Conservation (phyloP, 2,329 filamentous ascomycete species). For the Claviceps citrina region DNA sequence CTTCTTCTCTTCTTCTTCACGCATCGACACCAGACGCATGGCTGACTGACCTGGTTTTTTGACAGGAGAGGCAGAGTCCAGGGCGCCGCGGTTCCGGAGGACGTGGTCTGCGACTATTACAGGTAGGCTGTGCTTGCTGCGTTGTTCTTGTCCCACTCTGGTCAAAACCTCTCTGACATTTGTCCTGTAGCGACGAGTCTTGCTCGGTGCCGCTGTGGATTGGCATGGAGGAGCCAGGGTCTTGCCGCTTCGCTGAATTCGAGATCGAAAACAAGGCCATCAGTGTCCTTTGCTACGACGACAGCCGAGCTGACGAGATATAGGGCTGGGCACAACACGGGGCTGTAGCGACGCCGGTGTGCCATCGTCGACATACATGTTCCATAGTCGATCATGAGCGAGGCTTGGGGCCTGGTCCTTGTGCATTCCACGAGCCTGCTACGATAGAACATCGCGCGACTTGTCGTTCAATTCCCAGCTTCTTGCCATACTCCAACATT, state of each 20-base stretch:
- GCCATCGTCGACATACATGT: too few species aligned
- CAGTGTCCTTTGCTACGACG: constrained; percentile 4
- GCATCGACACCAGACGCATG: not conserved
- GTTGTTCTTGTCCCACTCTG: not conserved
- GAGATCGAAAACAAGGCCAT: constrained; percentile 3
- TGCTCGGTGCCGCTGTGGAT: constrained; percentile 4
- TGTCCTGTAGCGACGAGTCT: constrained; percentile 1
- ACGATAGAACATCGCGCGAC: constrained; percentile 5
- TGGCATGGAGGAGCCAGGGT: constrained; percentile 4
- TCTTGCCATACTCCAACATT: constrained; percentile 10
- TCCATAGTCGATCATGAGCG: not conserved
- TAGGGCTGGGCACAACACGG: not conserved
- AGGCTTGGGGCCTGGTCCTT: not conserved
- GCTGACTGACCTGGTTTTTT: not conserved
- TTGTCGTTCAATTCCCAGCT: constrained; percentile 15
- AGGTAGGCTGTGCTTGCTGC: not conserved
- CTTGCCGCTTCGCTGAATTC: not conserved
- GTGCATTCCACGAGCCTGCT: not conserved
- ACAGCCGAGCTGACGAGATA: not conserved
- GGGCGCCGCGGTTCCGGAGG: not conserved
- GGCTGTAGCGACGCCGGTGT: not conserved
- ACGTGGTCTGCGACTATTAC: constrained; percentile 3
- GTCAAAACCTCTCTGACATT: not conserved
- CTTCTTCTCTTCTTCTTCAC: not conserved
- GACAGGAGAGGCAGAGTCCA: not conserved